A percentile compares a stretch with the other conserved stretches of the same genome.
These are phyloP conservation scores for Chlamydomonas urium DNA, from an alignment of 139 green algal genomes.

Conservation along the genomic window DNA sequence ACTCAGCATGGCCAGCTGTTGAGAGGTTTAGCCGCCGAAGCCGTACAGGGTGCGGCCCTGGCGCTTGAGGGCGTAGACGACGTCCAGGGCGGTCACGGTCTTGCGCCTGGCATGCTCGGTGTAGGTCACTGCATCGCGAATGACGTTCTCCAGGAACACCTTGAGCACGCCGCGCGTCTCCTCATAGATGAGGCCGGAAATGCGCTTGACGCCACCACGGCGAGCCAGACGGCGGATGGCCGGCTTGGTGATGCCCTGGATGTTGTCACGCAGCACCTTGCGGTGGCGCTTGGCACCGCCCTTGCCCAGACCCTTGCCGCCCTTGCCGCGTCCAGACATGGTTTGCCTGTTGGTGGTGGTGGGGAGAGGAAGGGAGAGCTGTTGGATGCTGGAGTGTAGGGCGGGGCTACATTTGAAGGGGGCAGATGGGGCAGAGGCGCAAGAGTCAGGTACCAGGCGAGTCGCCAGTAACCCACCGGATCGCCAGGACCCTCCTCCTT, in stretches of 20 bases:
- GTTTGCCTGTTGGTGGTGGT: too few relatives aligned
- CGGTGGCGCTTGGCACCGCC: conserved; percentile 85
- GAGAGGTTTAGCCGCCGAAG: conserved; percentile 89
- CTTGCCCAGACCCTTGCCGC: conserved; percentile 90
- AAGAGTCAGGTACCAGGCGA: too few relatives aligned
- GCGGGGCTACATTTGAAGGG: too few relatives aligned
- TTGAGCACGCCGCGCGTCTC: conserved; percentile 86
- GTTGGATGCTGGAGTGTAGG: too few relatives aligned
- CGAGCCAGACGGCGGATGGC: conserved; percentile 80
- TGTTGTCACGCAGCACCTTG: conserved; percentile 92
- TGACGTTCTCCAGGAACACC: conserved; percentile 85
- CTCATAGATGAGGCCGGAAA: conserved; percentile 86
- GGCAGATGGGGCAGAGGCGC: too few relatives aligned
- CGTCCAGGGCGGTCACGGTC: conserved; percentile 93
- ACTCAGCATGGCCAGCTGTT: too few relatives aligned
- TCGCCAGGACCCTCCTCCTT: too few relatives aligned
- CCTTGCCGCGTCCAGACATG: too few relatives aligned
- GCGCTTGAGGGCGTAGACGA: conserved; percentile 93
- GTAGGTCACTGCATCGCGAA: conserved; percentile 93
- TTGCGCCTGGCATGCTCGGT: conserved; percentile 93
- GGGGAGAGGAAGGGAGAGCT: too few relatives aligned
- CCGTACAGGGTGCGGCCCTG: conserved; percentile 95
- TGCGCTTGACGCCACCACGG: conserved; percentile 83
- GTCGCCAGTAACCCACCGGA: too few relatives aligned
- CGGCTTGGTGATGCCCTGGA: conserved; percentile 88